phyloP scores from a whole-genome alignment of 805 yeast species.

The Komagataella mondaviorum region DNA sequence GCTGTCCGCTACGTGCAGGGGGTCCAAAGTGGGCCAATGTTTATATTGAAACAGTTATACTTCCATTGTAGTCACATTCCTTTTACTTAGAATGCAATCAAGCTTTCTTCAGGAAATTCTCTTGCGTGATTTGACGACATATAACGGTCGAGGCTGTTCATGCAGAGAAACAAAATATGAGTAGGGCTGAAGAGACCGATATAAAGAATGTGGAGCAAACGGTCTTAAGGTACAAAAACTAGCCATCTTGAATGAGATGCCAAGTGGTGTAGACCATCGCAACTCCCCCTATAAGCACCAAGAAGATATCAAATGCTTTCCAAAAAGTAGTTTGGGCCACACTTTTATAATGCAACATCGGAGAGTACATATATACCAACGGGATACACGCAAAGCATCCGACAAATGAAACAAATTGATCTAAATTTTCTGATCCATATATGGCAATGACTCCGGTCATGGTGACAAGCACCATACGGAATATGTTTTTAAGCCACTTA shows the following conservation, averaged over 20 bases:
- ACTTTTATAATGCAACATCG: slow-evolving; percentile 52
- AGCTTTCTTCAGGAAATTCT: not conserved
- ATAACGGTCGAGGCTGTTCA: not conserved
- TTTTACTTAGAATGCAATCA: not conserved
- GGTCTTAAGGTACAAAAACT: not conserved
- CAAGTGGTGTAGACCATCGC: slow-evolving; percentile 60
- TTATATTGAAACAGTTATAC: no score
- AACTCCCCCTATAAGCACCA: slow-evolving; percentile 41
- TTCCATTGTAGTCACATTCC: not conserved
- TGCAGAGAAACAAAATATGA: not conserved
- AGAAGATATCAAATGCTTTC: slow-evolving; percentile 29
- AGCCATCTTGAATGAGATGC: slow-evolving; percentile 27
- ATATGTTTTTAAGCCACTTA: slow-evolving; percentile 56
- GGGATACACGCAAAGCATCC: slow-evolving; percentile 84
- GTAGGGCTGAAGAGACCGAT: not conserved
- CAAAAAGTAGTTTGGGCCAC: slow-evolving; percentile 25
- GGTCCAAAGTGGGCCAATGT: no score
- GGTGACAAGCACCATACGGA: slow-evolving; percentile 40
- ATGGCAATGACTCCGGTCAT: slow-evolving; percentile 46
- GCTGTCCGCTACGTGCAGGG: not conserved
- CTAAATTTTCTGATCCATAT: slow-evolving; percentile 56
- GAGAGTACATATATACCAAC: slow-evolving; percentile 76
- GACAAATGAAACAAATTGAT: slow-evolving; percentile 64
- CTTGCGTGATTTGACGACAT: not conserved
- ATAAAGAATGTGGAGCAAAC: not conserved